These are phyloP conservation scores for Euphrasia arctica DNA, from an alignment of 305 asterid genomes.

Conservation along the genomic window DNA sequence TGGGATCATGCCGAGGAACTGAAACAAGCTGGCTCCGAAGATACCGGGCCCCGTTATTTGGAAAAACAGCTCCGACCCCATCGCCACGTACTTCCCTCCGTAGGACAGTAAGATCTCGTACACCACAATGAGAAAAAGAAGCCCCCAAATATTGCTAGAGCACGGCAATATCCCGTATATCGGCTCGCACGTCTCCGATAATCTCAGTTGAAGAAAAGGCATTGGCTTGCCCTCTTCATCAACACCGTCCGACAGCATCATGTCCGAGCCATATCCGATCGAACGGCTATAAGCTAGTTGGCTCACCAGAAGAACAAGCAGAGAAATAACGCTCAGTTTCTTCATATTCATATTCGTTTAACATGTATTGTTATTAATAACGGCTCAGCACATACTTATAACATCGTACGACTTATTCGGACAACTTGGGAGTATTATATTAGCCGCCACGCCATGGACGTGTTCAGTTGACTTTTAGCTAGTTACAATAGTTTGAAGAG, in stretches of 20 bases:
- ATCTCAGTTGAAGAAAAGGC: conserved; percentile 26
- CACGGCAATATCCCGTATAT: conserved; percentile 39
- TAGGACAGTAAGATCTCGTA: conserved; percentile 44
- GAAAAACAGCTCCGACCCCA: conserved; percentile 46
- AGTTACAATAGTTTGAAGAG: neutral
- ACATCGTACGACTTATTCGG: neutral
- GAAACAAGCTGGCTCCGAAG: conserved; percentile 54
- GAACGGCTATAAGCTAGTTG: conserved; percentile 28
- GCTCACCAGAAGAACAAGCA: conserved; percentile 27
- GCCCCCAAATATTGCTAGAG: conserved; percentile 51
- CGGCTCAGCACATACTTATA: neutral
- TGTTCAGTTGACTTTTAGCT: neutral
- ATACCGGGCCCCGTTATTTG: conserved; percentile 47
- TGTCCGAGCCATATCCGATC: conserved; percentile 20
- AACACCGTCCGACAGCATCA: conserved; percentile 14
- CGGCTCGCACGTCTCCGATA: conserved; percentile 35
- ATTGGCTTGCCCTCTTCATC: neutral
- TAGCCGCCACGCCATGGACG: neutral
- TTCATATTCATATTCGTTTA: conserved; percentile 10
- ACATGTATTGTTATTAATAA: neutral
- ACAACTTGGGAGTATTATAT: neutral
- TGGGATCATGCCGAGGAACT: conserved; percentile 49
- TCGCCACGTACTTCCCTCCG: conserved; percentile 39
- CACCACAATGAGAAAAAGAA: conserved; percentile 48
- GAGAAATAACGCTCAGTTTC: neutral